Conservation (phyloP, 768 basidiomycete species). For the Collybia nuda region DNA sequence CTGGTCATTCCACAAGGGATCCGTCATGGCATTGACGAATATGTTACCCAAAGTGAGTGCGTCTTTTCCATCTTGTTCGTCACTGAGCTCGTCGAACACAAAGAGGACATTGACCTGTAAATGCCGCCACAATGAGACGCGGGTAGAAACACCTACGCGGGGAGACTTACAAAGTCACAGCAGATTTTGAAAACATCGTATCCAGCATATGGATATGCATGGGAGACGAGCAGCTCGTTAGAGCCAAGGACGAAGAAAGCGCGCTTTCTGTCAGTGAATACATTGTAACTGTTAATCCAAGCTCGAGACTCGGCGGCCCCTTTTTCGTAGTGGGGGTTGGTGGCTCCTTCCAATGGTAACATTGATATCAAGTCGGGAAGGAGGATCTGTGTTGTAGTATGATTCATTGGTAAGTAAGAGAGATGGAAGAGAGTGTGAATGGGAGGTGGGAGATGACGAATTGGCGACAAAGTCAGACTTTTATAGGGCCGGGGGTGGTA, state of each 20-base stretch:
- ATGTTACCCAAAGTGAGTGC: conserved; percentile 53
- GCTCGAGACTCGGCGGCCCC: conserved; percentile 56
- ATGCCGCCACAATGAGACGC: background rate
- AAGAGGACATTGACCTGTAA: conserved; percentile 58
- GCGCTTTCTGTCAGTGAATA: conserved; percentile 60
- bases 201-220: conserved; percentile 58
- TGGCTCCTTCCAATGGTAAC: conserved; percentile 46
- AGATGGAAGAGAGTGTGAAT: conserved; percentile 11
- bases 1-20: conserved; percentile 52
- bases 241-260: conserved; percentile 63
- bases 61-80: conserved; percentile 59
- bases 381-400: conserved; percentile 33
- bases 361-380: conserved; percentile 57
- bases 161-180: conserved; percentile 54
- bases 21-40: conserved; percentile 51
- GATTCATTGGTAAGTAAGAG: conserved; percentile 17
- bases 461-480: background rate
- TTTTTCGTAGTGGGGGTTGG: conserved; percentile 56
- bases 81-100: conserved; percentile 68
- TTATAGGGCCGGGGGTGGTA: background rate
- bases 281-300: conserved; percentile 61
- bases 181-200: conserved; percentile 57
- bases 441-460: conserved; percentile 10
- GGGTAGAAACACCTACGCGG: conserved; percentile 1
- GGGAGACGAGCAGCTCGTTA: conserved; percentile 62